Evolutionary conservation across 2,329 filamentous ascomycete genomes (phyloP).

Genomic region (Monilinia aucupariae): DNA sequence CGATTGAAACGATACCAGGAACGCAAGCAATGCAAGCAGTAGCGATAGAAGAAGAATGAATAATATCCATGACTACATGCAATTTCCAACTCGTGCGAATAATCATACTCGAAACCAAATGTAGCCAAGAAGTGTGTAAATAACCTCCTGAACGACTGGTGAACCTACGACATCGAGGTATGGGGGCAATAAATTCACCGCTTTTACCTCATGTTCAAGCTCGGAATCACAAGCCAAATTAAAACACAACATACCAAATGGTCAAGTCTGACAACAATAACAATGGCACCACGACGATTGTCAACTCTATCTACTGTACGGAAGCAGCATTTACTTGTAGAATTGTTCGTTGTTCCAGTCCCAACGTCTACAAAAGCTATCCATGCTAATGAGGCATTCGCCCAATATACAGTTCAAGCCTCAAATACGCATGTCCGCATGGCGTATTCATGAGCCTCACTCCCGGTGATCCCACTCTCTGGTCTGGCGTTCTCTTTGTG

Average conservation of each 20-base stretch:
- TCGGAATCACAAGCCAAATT: conserved; percentile 6
- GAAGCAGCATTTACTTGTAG: conserved; percentile 34
- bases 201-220: conserved; percentile 14
- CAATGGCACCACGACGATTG: conserved; percentile 28
- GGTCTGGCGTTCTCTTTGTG: conserved; percentile 89
- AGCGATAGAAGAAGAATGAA: conserved; percentile 9
- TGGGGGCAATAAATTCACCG: conserved; percentile 20
- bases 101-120: background rate
- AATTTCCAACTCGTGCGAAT: background rate
- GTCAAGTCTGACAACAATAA: conserved; percentile 2
- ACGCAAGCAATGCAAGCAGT: background rate
- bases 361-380: background rate
- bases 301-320: conserved; percentile 31
- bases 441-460: conserved; percentile 83
- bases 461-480: conserved; percentile 72
- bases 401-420: conserved; percentile 55
- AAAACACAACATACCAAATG: conserved; percentile 12
- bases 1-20: conserved; percentile 8
- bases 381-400: conserved; percentile 5
- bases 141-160: background rate
- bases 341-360: conserved; percentile 29
- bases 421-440: conserved; percentile 76
- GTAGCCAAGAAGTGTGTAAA: background rate
- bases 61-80: conserved; percentile 9
- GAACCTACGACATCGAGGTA: too few relatives aligned